Conservation (phyloP, 345 rosid genomes). For the Citrus medica region DNA sequence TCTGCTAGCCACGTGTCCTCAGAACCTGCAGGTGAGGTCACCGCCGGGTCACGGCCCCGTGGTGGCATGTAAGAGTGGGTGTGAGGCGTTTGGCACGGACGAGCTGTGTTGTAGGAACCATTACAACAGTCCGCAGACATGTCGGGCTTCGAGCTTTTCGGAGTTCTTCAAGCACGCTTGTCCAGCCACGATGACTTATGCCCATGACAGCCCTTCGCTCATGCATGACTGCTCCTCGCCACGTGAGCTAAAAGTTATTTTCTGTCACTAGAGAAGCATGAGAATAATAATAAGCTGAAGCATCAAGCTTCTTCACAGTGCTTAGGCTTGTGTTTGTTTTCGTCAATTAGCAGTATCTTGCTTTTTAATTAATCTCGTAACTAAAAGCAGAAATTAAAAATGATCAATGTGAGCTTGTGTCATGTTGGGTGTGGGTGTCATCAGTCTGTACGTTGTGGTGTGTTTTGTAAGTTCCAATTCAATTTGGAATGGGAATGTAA, state of each 20-base stretch:
- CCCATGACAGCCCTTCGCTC: slow-evolving; percentile 85
- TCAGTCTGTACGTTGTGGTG: background rate
- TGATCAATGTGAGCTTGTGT: background rate
- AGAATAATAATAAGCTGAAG: too few relatives aligned
- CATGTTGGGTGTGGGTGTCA: too few relatives aligned
- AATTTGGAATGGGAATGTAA: background rate
- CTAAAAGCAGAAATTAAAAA: background rate
- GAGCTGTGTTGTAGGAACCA: slow-evolving; percentile 82
- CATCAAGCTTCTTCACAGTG: too few relatives aligned
- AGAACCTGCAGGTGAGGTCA: slow-evolving; percentile 43
- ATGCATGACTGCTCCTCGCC: slow-evolving; percentile 86
- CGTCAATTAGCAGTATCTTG: background rate
- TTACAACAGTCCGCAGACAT: slow-evolving; percentile 75
- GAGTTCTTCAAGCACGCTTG: slow-evolving; percentile 82
- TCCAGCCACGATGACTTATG: slow-evolving; percentile 81
- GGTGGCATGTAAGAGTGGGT: slow-evolving; percentile 89
- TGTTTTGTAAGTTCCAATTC: background rate
- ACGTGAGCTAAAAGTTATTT: slow-evolving; percentile 89
- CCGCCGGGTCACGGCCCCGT: slow-evolving; percentile 51
- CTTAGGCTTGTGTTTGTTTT: background rate
- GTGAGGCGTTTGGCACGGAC: slow-evolving; percentile 77
- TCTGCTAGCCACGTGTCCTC: slow-evolving; percentile 63
- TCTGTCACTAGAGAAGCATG: slow-evolving; percentile 56
- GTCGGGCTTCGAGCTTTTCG: slow-evolving; percentile 63
- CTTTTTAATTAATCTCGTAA: background rate